Conservation (phyloP, 1,284 basidiomycete genomes). For the Ganoderma leucocontextum region DNA sequence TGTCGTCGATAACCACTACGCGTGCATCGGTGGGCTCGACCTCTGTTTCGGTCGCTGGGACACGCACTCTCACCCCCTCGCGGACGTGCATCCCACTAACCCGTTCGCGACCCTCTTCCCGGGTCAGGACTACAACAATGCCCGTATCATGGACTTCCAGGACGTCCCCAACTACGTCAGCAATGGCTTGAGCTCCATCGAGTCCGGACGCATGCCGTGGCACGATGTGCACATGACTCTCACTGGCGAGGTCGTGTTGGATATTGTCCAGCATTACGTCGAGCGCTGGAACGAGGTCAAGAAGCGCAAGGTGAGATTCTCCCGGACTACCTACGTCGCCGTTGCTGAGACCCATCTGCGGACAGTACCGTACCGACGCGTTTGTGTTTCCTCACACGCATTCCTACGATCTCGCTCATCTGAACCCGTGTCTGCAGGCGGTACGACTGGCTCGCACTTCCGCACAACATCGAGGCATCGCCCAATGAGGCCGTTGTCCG, state of each 20-base stretch:
- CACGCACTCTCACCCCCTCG: constrained; percentile 84
- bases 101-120: constrained; percentile 88
- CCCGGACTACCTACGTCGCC: neutral
- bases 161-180: constrained; percentile 83
- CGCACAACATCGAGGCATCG: constrained; percentile 68
- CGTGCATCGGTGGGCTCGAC: constrained; percentile 87
- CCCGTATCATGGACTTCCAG: constrained; percentile 83
- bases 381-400: constrained; percentile 34
- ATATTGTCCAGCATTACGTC: constrained; percentile 90
- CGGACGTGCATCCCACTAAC: constrained; percentile 90
- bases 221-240: constrained; percentile 93
- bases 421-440: constrained; percentile 41
- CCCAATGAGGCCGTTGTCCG: constrained; percentile 74
- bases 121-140: constrained; percentile 95
- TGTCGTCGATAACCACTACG: constrained; percentile 86
- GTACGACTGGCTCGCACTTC: constrained; percentile 85
- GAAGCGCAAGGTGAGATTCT: constrained; percentile 66
- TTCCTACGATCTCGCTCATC: neutral
- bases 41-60: constrained; percentile 97
- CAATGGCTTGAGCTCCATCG: constrained; percentile 76
- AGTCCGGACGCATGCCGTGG: constrained; percentile 88
- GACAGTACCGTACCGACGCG: constrained; percentile 61
- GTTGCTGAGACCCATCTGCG: neutral
- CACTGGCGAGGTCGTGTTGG: constrained; percentile 84
- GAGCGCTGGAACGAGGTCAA: constrained; percentile 91